These are phyloP conservation scores for Aurifilum marmelostoma DNA, from an alignment of 2,329 filamentous ascomycete species.

Conservation along the genomic window DNA sequence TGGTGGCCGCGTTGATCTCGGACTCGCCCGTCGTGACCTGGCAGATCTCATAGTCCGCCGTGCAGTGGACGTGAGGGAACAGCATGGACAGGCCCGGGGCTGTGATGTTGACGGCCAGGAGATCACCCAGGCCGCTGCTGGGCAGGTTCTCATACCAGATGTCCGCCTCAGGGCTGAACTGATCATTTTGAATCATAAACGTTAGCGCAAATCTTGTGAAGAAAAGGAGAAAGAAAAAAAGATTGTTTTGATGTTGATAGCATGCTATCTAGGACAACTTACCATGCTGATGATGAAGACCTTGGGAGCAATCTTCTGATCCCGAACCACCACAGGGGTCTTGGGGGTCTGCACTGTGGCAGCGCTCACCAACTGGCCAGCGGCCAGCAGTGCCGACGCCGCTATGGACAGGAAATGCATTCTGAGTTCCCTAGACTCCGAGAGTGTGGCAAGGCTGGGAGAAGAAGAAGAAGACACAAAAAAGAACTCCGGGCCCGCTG, in stretches of 20 bases:
- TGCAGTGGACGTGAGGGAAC: constrained; percentile 69
- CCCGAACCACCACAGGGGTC: constrained; percentile 11
- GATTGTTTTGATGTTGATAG: no score
- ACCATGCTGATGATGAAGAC: constrained; percentile 68
- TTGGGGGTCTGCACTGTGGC: constrained; percentile 16
- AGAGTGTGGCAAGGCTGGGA: neutral
- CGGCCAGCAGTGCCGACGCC: constrained; percentile 25
- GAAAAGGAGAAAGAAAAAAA: no score
- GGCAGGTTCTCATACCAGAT: constrained; percentile 62
- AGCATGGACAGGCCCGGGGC: constrained; percentile 67
- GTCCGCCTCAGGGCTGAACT: constrained; percentile 66
- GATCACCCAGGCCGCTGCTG: constrained; percentile 51
- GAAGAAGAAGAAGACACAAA: neutral
- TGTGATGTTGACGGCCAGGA: constrained; percentile 60
- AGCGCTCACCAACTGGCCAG: constrained; percentile 21
- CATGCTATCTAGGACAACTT: constrained; percentile 29
- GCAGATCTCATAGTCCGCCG: constrained; percentile 62
- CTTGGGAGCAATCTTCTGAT: constrained; percentile 54
- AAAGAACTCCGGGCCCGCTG: constrained; percentile 9
- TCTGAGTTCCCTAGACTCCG: neutral
- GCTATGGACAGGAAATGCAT: constrained; percentile 25
- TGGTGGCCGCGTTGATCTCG: constrained; percentile 75
- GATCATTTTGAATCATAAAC: constrained; percentile 4
- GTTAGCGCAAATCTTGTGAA: neutral
- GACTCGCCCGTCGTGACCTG: constrained; percentile 70